These are phyloP conservation scores for Chlorella sp. DNA, from an alignment of 139 green algal genomes.

Conservation along the genomic window DNA sequence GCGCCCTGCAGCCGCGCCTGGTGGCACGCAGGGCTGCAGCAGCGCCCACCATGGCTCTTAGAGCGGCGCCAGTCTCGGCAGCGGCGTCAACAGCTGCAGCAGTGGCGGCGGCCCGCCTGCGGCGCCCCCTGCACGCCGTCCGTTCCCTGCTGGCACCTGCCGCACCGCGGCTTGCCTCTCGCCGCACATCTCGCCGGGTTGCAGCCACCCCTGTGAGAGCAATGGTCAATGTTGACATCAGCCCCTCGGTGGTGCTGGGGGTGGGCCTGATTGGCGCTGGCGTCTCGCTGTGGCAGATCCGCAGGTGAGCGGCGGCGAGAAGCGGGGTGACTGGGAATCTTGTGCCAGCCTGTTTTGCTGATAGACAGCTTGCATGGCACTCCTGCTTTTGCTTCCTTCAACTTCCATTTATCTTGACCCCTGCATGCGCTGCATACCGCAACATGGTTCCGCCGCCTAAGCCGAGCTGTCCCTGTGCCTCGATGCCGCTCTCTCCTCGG, in stretches of 20 bases:
- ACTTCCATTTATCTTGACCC: not conserved
- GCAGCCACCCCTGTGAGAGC: conserved; percentile 10
- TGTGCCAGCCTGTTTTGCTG: too few relatives aligned
- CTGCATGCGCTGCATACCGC: too few relatives aligned
- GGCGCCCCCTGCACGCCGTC: not conserved
- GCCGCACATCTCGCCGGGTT: not conserved
- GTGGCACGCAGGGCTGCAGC: too few relatives aligned
- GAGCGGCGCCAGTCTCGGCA: not conserved
- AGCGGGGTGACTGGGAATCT: too few relatives aligned
- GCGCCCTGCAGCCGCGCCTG: too few relatives aligned
- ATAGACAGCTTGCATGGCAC: not conserved
- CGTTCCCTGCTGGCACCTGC: not conserved
- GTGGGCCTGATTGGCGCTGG: conserved; percentile 63
- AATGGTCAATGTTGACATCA: conserved; percentile 80
- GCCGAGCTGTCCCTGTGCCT: not conserved
- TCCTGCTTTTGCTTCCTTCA: too few relatives aligned
- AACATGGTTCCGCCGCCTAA: not conserved
- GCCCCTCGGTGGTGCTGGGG: conserved; percentile 70
- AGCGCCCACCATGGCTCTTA: too few relatives aligned
- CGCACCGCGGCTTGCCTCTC: not conserved
- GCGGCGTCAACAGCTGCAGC: not conserved
- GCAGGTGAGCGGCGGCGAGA: conserved; percentile 13
- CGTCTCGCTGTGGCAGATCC: conserved; percentile 69
- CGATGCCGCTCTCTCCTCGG: too few relatives aligned
- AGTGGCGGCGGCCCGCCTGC: not conserved